Evolutionary conservation across 2,329 filamentous ascomycete genomes (phyloP).

Genomic region (Alternaria alternata): DNA sequence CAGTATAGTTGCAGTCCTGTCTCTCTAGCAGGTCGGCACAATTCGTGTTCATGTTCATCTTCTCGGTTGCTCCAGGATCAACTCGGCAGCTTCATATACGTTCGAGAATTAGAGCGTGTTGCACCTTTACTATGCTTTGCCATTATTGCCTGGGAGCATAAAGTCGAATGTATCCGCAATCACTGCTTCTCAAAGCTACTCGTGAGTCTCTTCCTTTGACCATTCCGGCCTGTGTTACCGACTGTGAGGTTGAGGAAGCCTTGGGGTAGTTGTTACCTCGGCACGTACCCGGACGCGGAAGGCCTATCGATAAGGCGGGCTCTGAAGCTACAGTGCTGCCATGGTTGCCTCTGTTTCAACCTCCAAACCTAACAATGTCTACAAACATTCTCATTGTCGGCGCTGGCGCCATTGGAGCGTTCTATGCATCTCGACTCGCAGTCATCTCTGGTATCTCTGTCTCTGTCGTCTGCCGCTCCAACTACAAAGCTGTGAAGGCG

Average conservation of each 20-base stretch:
- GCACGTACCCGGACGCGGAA: slow-evolving; percentile 16
- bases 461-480: slow-evolving; percentile 77
- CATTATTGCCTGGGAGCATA: too few species aligned
- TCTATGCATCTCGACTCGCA: slow-evolving; percentile 74
- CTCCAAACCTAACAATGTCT: slow-evolving; percentile 29
- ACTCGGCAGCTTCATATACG: too few species aligned
- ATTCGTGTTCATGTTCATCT: too few species aligned
- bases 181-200: neutral
- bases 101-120: too few species aligned
- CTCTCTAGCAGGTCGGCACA: neutral
- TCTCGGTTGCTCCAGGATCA: too few species aligned
- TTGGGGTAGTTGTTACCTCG: neutral
- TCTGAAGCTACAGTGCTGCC: neutral
- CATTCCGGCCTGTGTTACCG: neutral
- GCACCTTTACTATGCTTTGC: too few species aligned
- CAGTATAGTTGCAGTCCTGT: neutral
- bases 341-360: neutral
- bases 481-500: slow-evolving; percentile 69
- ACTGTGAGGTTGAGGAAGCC: neutral
- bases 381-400: slow-evolving; percentile 72
- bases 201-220: neutral
- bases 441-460: slow-evolving; percentile 65
- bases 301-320: slow-evolving; percentile 2
- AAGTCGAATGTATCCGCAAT: fast-evolving
- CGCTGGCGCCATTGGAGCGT: slow-evolving; percentile 75